Evolutionary conservation across 768 basidiomycete genomes (phyloP).

Genomic region (Lactarius hengduanensis): DNA sequence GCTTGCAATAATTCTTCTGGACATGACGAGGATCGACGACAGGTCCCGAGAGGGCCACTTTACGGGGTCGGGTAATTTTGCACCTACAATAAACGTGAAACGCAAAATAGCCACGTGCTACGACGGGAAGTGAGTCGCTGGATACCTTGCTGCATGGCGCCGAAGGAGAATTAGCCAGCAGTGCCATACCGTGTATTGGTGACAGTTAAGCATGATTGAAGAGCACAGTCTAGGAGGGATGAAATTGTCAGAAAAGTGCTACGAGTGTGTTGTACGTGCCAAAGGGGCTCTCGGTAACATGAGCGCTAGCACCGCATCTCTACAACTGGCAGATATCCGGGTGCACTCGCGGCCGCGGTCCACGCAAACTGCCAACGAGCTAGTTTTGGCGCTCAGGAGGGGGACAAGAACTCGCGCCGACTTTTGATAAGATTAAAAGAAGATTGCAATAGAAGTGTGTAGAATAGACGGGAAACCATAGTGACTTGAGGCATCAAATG

Average conservation of each 20-base stretch:
- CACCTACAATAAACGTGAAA: neutral
- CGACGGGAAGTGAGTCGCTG: neutral
- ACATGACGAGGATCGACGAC: neutral
- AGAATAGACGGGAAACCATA: slow-evolving; percentile 8
- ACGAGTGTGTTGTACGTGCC: neutral
- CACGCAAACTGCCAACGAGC: neutral
- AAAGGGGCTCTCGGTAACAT: neutral
- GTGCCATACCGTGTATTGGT: neutral
- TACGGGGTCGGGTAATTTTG: neutral
- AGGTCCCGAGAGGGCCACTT: neutral
- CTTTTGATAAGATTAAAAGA: slow-evolving; percentile 5
- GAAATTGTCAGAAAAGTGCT: neutral
- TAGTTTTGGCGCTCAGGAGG: neutral
- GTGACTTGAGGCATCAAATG: neutral
- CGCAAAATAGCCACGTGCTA: neutral
- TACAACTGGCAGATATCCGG: neutral
- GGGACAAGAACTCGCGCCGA: neutral
- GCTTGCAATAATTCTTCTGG: neutral
- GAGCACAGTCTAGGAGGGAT: neutral
- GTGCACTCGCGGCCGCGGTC: neutral
- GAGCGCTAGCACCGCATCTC: neutral
- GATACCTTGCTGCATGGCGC: neutral
- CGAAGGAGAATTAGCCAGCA: neutral
- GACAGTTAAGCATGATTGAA: neutral
- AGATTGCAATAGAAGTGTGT: no score